Percentiles rank a stretch among this genome's conserved stretches.
Conservation (phyloP, 2,329 filamentous ascomycete species). For the Apiospora sp. region DNA sequence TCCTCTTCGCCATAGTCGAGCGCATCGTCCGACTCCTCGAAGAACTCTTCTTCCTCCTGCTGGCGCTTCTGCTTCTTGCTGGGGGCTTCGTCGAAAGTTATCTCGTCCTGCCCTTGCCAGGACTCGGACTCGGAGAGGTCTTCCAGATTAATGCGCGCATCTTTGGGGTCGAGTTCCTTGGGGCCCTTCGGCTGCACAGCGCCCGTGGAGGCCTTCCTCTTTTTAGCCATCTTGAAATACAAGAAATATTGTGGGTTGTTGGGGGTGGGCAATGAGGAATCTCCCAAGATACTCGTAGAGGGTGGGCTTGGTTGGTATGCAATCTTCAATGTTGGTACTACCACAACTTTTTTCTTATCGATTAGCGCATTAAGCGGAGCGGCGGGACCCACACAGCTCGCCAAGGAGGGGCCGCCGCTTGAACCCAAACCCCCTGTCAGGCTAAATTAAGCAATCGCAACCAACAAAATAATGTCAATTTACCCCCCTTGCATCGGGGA, state of each 20-base stretch:
- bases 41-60: constrained; percentile 69
- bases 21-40: constrained; percentile 69
- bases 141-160: constrained; percentile 71
- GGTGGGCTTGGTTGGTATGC: constrained; percentile 2
- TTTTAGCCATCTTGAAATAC: constrained; percentile 61
- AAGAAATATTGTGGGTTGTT: background rate
- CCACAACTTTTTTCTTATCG: constrained; percentile 27
- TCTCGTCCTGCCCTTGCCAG: constrained; percentile 83
- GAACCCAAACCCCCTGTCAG: background rate
- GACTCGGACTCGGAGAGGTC: constrained; percentile 95
- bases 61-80: constrained; percentile 78
- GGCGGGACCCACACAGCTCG: background rate
- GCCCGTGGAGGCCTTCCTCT: constrained; percentile 73
- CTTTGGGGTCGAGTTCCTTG: constrained; percentile 61
- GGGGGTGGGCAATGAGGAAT: background rate
- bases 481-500: constrained; percentile 7
- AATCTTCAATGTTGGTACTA: background rate
- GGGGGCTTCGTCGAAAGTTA: constrained; percentile 84
- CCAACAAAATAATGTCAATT: background rate
- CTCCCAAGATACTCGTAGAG: background rate
- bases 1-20: constrained; percentile 57
- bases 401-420: constrained; percentile 7
- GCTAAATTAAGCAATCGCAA: constrained; percentile 6
- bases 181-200: constrained; percentile 56
- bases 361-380: background rate